Evolutionary conservation across 2,329 filamentous ascomycete species (phyloP), one percentile per base, ranked within the genome.

Genomic region (Juglanconis juglandina): DNA sequence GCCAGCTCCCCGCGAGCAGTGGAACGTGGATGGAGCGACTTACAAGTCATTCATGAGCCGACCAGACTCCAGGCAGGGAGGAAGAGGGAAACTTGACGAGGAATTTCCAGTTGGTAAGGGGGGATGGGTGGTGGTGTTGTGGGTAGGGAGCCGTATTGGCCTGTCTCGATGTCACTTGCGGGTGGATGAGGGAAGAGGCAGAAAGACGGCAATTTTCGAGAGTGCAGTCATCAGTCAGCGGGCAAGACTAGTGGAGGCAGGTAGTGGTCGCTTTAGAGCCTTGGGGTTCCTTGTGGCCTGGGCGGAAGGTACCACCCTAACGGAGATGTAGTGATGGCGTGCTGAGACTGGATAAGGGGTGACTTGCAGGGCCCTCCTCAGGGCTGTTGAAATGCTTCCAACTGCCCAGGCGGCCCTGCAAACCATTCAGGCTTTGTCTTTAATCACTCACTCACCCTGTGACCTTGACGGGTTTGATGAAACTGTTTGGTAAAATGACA

Each of bases 1-100:
- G 54, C 61, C 64, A 60, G 62, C 60, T 61, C 67, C 66, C 46
- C 63, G 65, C 69, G 64, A 66, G 61, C 63, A 51, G 44, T 54
- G 49, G 55, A 66, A 65, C 66, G 66, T 68, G 59, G 65, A 69
- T 66, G 63, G 67, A 64, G 66, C 61, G 63, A 82, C 79, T 79
- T 75, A 82, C 79, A 76, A 79, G 74, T 79, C 77, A 81, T 80
- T 79, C 77, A 81, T 80, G 72, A 77, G 79, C 72, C 13, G 68
- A 72, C 76, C 69, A 70, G 70, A 71, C 68, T 67, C 69, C 72
- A 76, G 72, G 72, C 71, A 75, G 70, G 70, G 68, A 61, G 63
- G 67, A 64, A 55, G 53, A 56, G 48, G 55, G 60, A 57, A 50
- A 61, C 52, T 53, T 51, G 59, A 60, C 53, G 46, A 58, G 58